Percentiles rank a stretch among this genome's conserved stretches.
Conservation (phyloP, 2,329 filamentous ascomycete genomes). For the Alternaria ventricosa region DNA sequence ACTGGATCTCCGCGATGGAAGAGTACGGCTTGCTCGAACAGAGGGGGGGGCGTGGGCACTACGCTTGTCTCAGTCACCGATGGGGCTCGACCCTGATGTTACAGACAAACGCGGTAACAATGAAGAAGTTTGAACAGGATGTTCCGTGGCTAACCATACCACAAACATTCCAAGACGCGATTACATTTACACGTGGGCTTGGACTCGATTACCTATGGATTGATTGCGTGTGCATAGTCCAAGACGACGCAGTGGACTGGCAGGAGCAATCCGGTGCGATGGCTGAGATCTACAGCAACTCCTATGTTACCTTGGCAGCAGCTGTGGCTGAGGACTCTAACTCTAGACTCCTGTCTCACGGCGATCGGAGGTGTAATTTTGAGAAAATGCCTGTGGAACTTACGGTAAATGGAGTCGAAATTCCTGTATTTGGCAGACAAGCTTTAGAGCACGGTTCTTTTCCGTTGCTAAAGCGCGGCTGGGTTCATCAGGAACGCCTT, state of each 20-base stretch:
- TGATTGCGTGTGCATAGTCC: slow-evolving; percentile 1
- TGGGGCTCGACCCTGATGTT: background rate
- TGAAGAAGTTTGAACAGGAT: background rate
- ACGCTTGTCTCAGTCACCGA: slow-evolving; percentile 13
- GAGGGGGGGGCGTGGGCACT: too few species aligned
- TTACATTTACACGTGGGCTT: slow-evolving; percentile 3
- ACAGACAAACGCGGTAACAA: background rate
- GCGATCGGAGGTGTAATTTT: background rate
- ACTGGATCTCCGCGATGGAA: too few species aligned
- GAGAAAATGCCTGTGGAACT: background rate
- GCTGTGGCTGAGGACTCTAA: background rate
- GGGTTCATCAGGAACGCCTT: background rate
- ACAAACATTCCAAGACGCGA: slow-evolving; percentile 7
- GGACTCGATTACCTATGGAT: slow-evolving; percentile 11
- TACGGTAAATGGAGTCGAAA: background rate
- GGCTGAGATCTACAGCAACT: slow-evolving; percentile 7
- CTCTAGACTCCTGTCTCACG: background rate
- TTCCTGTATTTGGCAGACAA: background rate
- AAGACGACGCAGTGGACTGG: slow-evolving; percentile 11
- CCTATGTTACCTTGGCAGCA: background rate
- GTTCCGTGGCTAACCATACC: background rate
- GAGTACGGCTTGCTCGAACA: too few species aligned
- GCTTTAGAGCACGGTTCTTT: background rate
- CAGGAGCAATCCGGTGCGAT: slow-evolving; percentile 5
- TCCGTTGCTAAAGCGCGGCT: background rate